Percentiles rank a stretch among this genome's conserved stretches.
phyloP scores from a whole-genome alignment of 1,284 basidiomycete genomes.

The Microbotryum silenes-acaulis region DNA sequence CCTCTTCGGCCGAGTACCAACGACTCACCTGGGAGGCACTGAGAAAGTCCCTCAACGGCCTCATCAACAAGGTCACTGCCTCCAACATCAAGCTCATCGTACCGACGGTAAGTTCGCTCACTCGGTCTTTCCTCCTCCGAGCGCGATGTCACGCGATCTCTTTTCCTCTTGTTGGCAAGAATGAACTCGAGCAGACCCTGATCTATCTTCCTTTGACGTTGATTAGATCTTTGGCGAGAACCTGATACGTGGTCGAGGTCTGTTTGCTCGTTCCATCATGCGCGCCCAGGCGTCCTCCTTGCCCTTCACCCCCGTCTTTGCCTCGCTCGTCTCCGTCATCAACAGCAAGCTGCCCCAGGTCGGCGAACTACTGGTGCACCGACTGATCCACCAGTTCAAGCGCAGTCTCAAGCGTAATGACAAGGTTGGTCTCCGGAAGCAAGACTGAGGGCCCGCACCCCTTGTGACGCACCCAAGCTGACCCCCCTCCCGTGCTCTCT shows the following conservation, averaged over 20 bases:
- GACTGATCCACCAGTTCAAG: slow-evolving; percentile 90
- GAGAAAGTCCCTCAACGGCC: slow-evolving; percentile 95
- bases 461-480: no score
- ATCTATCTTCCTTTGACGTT: not conserved
- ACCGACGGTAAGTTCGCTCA: slow-evolving; percentile 53
- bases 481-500: not conserved
- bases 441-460: no score
- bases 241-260: slow-evolving; percentile 76
- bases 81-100: slow-evolving; percentile 80
- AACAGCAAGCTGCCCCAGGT: slow-evolving; percentile 97
- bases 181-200: not conserved
- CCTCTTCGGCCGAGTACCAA: slow-evolving; percentile 85
- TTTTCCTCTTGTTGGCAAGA: not conserved
- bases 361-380: slow-evolving; percentile 79
- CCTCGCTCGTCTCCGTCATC: slow-evolving; percentile 85
- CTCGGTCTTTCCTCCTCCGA: no score
- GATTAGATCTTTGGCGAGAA: slow-evolving; percentile 71
- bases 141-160: not conserved
- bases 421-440: slow-evolving; percentile 57
- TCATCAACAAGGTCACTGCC: slow-evolving; percentile 75
- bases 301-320: slow-evolving; percentile 96
- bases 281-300: slow-evolving; percentile 93
- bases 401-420: slow-evolving; percentile 94
- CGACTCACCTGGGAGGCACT: slow-evolving; percentile 95
- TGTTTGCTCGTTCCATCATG: slow-evolving; percentile 92